Evolutionary conservation across 2,329 filamentous ascomycete genomes (phyloP), one percentile per base, ranked within the genome.

Genomic region (Coccinonectria pachysandricola): DNA sequence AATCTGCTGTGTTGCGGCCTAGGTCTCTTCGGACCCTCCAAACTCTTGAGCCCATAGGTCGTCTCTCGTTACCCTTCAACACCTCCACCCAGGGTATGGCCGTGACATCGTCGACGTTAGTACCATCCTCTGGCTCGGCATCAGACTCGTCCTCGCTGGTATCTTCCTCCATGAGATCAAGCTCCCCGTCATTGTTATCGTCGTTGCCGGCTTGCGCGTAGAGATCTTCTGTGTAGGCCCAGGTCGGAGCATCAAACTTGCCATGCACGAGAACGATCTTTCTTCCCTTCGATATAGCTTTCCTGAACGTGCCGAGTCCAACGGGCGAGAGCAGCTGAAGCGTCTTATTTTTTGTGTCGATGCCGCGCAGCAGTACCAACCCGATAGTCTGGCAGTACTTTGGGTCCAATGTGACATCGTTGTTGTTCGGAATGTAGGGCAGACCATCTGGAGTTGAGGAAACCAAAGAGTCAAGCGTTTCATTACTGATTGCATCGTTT

Each of bases 301-400:
- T 45, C 19, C 56, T 49, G 10, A 74, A 57, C 3, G 50, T 42
- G 4, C 52, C 40, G 1, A 49, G 26, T 1, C 59, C 30, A 6
- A 76, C 58, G 0, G 81, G 79, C 0, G 77, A 79, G 2, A 86
- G 46, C 2, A 88, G 43, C 32, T 85, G 75, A 4, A 88, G 53
- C 5, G 60, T 48, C 4, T 62, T 57, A 1, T 54, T 60, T 12
- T 53, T 46, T 0, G 55, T 44, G 43, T 87, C 77, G 31, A 87
- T 72, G 4, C 75, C 79, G 2, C 79, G 69, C n/a, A 91, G 52
- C 7, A 88, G 60, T 0, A 70, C 79, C 2, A 82, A 57, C 2
- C 79, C 79, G 4, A 84, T 50, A 9, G 70, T 63, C 12, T 59
- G 59, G 0, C 72, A 79, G 42, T 68, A 59, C 15, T 48, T 53